Conservation (phyloP, 2,329 filamentous ascomycete species). For the Pseudogymnoascus sp. region DNA sequence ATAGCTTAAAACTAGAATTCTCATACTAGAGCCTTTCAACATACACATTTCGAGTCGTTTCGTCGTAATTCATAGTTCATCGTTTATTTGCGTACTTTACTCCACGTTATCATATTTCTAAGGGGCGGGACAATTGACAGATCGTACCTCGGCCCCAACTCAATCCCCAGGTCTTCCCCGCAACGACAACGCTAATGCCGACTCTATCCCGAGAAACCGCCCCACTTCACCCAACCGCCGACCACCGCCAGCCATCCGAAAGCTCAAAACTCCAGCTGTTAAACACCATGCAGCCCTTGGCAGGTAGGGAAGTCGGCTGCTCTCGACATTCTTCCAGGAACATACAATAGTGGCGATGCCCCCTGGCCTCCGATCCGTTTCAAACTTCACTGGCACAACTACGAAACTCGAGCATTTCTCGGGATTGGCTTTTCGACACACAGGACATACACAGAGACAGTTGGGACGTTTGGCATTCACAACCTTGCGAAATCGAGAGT, state of each 20-base stretch:
- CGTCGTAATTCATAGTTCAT: background rate
- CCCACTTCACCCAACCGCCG: background rate
- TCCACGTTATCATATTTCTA: background rate
- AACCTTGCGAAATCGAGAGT: background rate
- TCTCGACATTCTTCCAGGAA: background rate
- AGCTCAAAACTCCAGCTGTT: background rate
- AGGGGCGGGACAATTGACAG: background rate
- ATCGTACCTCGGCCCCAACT: background rate
- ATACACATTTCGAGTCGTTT: background rate
- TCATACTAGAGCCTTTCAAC: background rate
- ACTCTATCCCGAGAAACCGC: background rate
- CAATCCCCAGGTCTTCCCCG: background rate
- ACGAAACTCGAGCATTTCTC: background rate
- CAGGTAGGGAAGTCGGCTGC: background rate
- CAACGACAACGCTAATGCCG: background rate
- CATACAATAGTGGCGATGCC: constrained; percentile 5
- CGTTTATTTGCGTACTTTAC: background rate
- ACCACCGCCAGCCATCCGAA: background rate
- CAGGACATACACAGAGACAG: background rate
- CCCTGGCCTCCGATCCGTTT: background rate
- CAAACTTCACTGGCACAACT: background rate
- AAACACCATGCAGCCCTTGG: background rate
- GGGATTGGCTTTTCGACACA: background rate
- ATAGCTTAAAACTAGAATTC: background rate
- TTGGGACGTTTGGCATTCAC: background rate